Base-by-base conservation (phyloP, 257 asterid genomes). In the Capsicum rhomboideum region DNA sequence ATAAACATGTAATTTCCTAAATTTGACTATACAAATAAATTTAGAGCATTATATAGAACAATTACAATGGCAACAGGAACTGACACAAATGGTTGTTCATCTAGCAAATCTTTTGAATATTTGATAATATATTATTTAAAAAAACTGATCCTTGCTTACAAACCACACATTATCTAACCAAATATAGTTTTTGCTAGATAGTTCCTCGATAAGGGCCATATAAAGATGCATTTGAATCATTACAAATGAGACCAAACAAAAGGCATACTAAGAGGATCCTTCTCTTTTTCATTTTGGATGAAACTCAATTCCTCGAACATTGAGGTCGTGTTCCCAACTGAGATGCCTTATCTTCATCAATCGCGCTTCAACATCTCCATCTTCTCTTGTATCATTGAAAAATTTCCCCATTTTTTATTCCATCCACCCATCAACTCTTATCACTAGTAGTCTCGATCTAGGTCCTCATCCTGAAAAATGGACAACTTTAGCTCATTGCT, bases 271-370 rank as follows among this genome's bases (percentile, higher is more conserved):
- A 26, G 34, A 23, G 18, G 68, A 61, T 61, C 69, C 20, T 61
- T 61, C 37, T 34, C 56, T 6, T 72, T 34, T 21, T 21, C 18
- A 12, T 21, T 69, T 12, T 1, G 83, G 89, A 21, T 83, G 85
- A 83, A 89, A 85, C 86, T 89, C 89, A 44, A 89, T 85, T 58
- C 90, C 86, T 74, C 87, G 86, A 28, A 88, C 66, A 28, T 86
- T 53, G 44, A 89, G 83, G 10, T 82, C 84, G 1, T 12, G 0
- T 63, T 84, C 79, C 14, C 58, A 52, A 53, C 5, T 2, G 1
- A 18, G 59, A 17, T 46, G 18, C 13, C 6, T 72, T 42, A 66
- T 84, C 80, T 84, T 80, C 28, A 59, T 50, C 21, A 66, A 52
- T 17, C 79, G 18, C 18, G 14, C 80, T 34, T 84, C 86, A 58